Base-by-base conservation (phyloP, 805 yeast species). In the Starmerella gropengiesseri region DNA sequence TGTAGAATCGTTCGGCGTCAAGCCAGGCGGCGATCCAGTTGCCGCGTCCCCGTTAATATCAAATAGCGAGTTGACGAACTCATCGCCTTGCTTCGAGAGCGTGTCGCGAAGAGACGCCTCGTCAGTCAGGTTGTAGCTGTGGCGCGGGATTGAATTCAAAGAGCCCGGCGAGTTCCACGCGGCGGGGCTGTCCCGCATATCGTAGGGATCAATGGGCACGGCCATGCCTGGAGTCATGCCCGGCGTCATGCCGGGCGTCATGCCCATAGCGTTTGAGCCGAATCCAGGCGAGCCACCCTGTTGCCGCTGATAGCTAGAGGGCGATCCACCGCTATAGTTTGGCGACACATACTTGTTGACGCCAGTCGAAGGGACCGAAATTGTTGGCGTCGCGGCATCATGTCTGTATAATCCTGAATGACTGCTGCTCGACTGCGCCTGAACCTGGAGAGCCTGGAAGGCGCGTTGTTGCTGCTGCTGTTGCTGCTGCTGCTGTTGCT, bases 1-100 rank as follows among this genome's bases (percentile, higher is more conserved):
- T 4, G 37, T 16, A 4, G 45, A 41, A 5, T 28, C 18, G 6
- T 8, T 21, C 5, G 31, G 16, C n/a, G 29, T 13, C 8, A 80
- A 70, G 11, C 30, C 22, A 23, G 21, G 13, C 9, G 22, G 17
- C 14, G 28, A 21, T 14, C 19, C 28, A 13, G 30, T 36, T 14
- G 21, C 19, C 20, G 41, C 28, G 11, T 30, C 27, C 27, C 31
- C 45, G 12, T 49, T 52, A 7, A 43, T 41, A 20, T 52, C 46
- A 21, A 50, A 44, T 27, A 52, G 25, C 14, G 53, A 50, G 33
- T 47, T 48, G 34, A 52, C 48, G 27, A 52, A 52, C n/a, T 52
- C 55, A n/a, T 52, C 55, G 18, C 38, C 33, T 36, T 48, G 54
- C 32, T 47, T 48, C n/a, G 47, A 48, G 19, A 46, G n/a, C 19